These are phyloP conservation scores for Papilionanthe hybrid DNA, from an alignment of 116 monocot genomes.

Conservation along the genomic window DNA sequence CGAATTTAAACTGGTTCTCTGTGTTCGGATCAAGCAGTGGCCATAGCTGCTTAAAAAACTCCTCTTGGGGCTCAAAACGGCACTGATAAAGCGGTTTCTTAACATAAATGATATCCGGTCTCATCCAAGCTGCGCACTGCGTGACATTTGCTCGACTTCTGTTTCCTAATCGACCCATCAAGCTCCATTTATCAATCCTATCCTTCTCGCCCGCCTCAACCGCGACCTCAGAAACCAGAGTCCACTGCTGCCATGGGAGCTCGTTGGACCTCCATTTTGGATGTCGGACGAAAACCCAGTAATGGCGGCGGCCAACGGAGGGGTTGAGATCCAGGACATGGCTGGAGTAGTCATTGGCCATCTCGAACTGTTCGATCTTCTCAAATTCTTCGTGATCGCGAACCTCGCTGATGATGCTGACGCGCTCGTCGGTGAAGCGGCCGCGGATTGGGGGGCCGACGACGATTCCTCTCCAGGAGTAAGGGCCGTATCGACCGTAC, in stretches of 20 bases:
- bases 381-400: constrained; percentile 80
- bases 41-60: constrained; percentile 59
- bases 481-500: constrained; percentile 87
- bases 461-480: constrained; percentile 89
- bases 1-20: constrained; percentile 52
- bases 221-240: constrained; percentile 70
- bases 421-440: constrained; percentile 82
- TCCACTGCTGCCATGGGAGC: constrained; percentile 90
- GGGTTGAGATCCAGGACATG: constrained; percentile 33
- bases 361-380: constrained; percentile 77
- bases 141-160: constrained; percentile 50
- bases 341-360: constrained; percentile 52
- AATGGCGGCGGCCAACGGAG: constrained; percentile 52
- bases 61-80: constrained; percentile 88
- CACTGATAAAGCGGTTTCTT: constrained; percentile 85
- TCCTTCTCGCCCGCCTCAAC: constrained; percentile 48
- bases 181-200: constrained; percentile 82
- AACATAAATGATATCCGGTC: constrained; percentile 93
- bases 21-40: constrained; percentile 78
- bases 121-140: constrained; percentile 88
- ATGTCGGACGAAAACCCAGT: constrained; percentile 91
- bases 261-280: constrained; percentile 69
- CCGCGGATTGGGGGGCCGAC: constrained; percentile 89
- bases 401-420: constrained; percentile 59
- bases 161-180: constrained; percentile 85